A percentile compares a stretch with the other conserved stretches of the same genome.
Evolutionary conservation across 2,329 filamentous ascomycete genomes (phyloP).

Genomic region (Ramichloridium luteum): DNA sequence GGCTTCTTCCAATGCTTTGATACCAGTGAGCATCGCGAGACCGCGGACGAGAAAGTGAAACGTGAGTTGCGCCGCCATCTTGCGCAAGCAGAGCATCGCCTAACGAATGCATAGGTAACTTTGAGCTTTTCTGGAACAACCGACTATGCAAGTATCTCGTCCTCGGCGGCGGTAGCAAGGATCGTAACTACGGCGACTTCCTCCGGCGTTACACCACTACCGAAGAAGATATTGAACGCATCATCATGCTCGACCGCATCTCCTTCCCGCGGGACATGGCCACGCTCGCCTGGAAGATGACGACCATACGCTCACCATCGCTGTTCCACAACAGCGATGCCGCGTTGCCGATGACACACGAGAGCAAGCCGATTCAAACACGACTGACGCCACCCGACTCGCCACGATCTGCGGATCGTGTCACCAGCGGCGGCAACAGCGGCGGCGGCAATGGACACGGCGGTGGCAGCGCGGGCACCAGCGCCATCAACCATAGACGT

Average conservation of each 20-base stretch:
- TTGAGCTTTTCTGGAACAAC: constrained; percentile 1
- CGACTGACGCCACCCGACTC: background rate
- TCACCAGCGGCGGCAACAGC: no score
- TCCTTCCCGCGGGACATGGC: background rate
- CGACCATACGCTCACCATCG: background rate
- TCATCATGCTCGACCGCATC: background rate
- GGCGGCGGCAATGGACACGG: no score
- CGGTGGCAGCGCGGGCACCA: background rate
- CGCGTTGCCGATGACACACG: background rate
- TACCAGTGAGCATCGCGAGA: background rate
- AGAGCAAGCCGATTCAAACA: background rate
- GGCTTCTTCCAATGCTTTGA: background rate
- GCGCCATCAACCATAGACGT: background rate
- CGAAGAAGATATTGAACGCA: background rate
- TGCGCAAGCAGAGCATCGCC: no score
- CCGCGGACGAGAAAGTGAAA: background rate
- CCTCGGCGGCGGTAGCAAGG: background rate
- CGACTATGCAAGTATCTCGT: background rate
- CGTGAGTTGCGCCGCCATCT: no score
- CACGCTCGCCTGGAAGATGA: background rate
- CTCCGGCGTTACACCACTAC: background rate
- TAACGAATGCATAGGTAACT: no score
- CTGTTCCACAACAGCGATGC: constrained; percentile 1
- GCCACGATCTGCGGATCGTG: background rate
- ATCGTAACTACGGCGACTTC: background rate